Base-by-base conservation (phyloP, 306 rosid genomes). In the Spatholobus suberectus region DNA sequence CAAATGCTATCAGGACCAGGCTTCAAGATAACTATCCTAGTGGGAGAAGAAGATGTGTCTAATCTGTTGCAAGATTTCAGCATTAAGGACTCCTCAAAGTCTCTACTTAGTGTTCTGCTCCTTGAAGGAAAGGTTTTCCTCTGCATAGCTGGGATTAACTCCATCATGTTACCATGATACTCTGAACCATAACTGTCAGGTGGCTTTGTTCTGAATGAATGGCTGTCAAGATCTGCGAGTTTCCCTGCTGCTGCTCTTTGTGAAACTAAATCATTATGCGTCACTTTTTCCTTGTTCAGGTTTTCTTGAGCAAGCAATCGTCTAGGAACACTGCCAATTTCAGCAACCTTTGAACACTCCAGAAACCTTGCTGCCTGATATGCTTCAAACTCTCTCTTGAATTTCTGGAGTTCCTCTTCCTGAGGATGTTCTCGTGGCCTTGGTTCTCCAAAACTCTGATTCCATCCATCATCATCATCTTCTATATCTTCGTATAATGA, bases 321-420 rank as follows among this genome's bases (percentile, higher is more conserved):
- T 32, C 86, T 73, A 23, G 91, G 69, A 54, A 69, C 49, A 76
- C 77, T 90, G 32, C 83, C 89, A 47, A 76, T 78, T 81, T 96
- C 94, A 34, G 89, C 87, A 81, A 89, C 77, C 85, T 89, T 89
- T 23, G 98, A 90, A 87, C 95, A 92, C 84, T 94, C 95, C 82
- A 81, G 87, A 75, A 92, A 88, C 87, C 98, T 91, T 43, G 94
- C 89, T 57, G 97, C 92, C 80, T 94, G 99, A 88, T 89, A 96
- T 67, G 94, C 97, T 89, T 92, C 99, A 84, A 92, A 96, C 81
- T 96, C 99, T 89, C 89, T 94, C 92, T 92, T 92, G 81, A 96
- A 96, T 86, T 89, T 94, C 82, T 92, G 96, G 55, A 96, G 87
- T 83, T 92, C 98, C 89, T 96, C 94, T 80, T 96, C 99, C 80